Conservation (phyloP, 805 yeast species). For the Suhomyces sp. region DNA sequence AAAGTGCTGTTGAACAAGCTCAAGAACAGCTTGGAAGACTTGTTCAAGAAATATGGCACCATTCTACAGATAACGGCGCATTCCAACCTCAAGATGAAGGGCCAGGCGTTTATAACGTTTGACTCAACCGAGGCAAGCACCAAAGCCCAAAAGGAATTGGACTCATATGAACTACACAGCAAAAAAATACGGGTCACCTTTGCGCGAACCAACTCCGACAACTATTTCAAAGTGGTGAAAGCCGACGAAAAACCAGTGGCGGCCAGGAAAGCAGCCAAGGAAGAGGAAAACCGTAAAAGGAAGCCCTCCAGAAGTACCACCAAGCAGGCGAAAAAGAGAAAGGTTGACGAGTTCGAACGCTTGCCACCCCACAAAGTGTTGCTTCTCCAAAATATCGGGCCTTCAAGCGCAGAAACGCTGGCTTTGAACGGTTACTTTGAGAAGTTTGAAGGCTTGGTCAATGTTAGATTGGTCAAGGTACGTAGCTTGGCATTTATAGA, state of each 20-base stretch:
- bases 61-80: constrained; percentile 54
- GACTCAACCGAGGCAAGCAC: constrained; percentile 40
- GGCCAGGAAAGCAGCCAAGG: constrained; percentile 17
- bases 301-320: constrained; percentile 14
- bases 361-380: constrained; percentile 70
- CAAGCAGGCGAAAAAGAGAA: constrained; percentile 7
- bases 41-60: constrained; percentile 47
- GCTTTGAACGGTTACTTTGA: constrained; percentile 46
- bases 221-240: constrained; percentile 11
- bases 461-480: constrained; percentile 62
- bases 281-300: constrained; percentile 11
- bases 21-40: constrained; percentile 37
- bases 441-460: constrained; percentile 56
- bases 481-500: constrained; percentile 80
- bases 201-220: constrained; percentile 47
- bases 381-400: constrained; percentile 63
- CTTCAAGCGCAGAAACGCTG: constrained; percentile 15
- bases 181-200: constrained; percentile 46
- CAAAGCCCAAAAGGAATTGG: constrained; percentile 42
- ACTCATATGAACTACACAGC: constrained; percentile 43
- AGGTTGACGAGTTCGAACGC: constrained; percentile 17
- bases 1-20: constrained; percentile 54
- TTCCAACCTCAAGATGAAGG: constrained; percentile 62
- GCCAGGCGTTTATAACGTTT: constrained; percentile 79
- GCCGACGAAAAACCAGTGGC: constrained; percentile 20